Percentiles rank a stretch among this genome's conserved stretches.
Evolutionary conservation across 768 basidiomycete genomes (phyloP).

Genomic region (Amanita inopinata): DNA sequence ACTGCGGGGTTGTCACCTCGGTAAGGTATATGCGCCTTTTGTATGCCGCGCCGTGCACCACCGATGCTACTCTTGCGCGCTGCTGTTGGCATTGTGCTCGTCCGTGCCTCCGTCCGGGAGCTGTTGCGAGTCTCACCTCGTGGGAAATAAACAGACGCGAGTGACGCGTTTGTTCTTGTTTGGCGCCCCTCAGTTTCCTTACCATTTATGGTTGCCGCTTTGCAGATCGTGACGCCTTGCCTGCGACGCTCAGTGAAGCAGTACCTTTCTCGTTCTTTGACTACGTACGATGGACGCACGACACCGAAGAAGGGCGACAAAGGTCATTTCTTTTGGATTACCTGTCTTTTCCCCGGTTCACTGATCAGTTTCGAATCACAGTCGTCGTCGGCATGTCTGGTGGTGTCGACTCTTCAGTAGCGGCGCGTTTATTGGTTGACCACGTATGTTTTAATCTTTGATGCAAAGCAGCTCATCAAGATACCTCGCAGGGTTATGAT

Average conservation of each 20-base stretch:
- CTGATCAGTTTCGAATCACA: slow-evolving; percentile 21
- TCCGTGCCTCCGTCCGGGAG: background rate
- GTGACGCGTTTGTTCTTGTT: slow-evolving; percentile 8
- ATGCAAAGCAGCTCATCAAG: background rate
- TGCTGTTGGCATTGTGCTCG: slow-evolving; percentile 29
- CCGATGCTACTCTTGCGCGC: slow-evolving; percentile 39
- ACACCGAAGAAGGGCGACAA: slow-evolving; percentile 11
- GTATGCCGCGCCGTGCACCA: slow-evolving; percentile 41
- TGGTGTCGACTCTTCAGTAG: slow-evolving; percentile 89
- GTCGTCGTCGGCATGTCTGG: slow-evolving; percentile 93
- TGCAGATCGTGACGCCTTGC: background rate
- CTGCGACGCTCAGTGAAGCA: slow-evolving; percentile 1
- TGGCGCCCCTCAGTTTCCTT: background rate
- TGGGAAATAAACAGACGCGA: slow-evolving; percentile 9
- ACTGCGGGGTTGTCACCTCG: slow-evolving; percentile 68
- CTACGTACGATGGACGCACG: background rate
- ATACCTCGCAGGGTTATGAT: slow-evolving; percentile 52
- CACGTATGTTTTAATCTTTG: slow-evolving; percentile 31
- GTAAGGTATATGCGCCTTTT: slow-evolving; percentile 66
- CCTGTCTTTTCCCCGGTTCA: no score
- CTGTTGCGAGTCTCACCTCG: background rate
- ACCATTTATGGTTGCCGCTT: slow-evolving; percentile 3
- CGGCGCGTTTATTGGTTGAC: slow-evolving; percentile 66
- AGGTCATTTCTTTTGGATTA: no score
- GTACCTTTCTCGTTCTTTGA: background rate